phyloP scores from a whole-genome alignment of 306 rosid species.

The Trifolium repens region DNA sequence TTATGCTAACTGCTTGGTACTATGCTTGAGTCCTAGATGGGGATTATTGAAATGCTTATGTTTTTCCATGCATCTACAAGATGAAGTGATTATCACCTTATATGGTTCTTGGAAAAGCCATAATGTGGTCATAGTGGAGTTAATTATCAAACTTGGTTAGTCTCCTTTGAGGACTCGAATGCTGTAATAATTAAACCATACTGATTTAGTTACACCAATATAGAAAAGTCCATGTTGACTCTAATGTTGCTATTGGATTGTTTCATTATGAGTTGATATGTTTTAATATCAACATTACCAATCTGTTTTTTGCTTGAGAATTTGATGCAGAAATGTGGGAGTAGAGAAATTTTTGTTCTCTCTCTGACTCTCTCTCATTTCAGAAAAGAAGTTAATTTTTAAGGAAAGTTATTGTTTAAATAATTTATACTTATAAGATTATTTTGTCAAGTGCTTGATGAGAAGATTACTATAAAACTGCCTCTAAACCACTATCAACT shows the following conservation, averaged over 20 bases:
- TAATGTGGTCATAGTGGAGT: conserved; percentile 38
- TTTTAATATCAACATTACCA: not conserved
- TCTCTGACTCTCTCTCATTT: not conserved
- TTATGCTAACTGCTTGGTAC: no score
- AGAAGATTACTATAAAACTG: no score
- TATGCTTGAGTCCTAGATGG: no score
- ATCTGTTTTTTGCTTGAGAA: not conserved
- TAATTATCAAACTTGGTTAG: conserved; percentile 23
- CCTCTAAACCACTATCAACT: no score
- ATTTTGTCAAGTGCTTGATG: no score
- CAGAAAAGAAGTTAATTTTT: not conserved
- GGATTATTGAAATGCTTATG: conserved; percentile 23
- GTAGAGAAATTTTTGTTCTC: not conserved
- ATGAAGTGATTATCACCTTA: conserved; percentile 20
- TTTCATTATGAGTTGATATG: not conserved
- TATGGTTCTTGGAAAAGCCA: conserved; percentile 34
- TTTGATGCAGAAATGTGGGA: not conserved
- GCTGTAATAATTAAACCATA: conserved; percentile 38
- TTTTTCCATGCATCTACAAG: conserved; percentile 41
- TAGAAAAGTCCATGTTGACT: conserved; percentile 40
- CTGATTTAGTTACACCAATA: conserved; percentile 28
- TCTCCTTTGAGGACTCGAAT: conserved; percentile 26
- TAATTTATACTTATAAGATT: no score
- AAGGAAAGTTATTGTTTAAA: no score
- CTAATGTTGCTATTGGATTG: conserved; percentile 30